Evolutionary conservation across 2,329 filamentous ascomycete genomes (phyloP).

Genomic region (Neonectria ditissima): DNA sequence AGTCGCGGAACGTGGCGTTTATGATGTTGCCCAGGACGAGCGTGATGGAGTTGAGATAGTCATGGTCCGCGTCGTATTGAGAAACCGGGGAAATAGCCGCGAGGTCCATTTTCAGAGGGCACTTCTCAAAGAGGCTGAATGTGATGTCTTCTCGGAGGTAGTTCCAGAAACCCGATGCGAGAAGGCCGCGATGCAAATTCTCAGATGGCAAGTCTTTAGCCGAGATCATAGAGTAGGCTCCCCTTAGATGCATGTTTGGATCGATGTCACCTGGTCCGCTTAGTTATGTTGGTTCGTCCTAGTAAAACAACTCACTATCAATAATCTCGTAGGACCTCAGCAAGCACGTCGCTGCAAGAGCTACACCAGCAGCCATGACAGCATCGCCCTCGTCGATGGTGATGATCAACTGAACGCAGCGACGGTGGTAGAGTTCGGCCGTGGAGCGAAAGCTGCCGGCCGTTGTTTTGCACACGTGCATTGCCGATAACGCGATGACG

Average conservation of each 20-base stretch:
- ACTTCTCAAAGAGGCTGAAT: constrained; percentile 59
- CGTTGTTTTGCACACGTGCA: constrained; percentile 52
- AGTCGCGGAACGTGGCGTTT: constrained; percentile 51
- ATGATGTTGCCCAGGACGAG: constrained; percentile 58
- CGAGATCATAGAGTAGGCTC: constrained; percentile 58
- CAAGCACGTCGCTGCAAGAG: constrained; percentile 60
- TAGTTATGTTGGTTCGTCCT: background rate
- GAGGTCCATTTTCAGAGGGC: constrained; percentile 56
- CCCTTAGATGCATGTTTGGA: constrained; percentile 59
- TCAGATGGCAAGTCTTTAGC: constrained; percentile 40
- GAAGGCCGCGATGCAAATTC: constrained; percentile 44
- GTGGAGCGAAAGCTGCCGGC: constrained; percentile 39
- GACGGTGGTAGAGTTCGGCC: constrained; percentile 55
- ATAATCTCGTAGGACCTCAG: constrained; percentile 63
- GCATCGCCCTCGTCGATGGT: constrained; percentile 47
- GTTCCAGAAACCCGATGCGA: constrained; percentile 62
- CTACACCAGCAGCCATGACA: constrained; percentile 52
- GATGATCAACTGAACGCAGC: constrained; percentile 56
- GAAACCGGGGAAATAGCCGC: constrained; percentile 32
- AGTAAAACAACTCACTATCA: constrained; percentile 47
- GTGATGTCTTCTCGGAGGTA: constrained; percentile 66
- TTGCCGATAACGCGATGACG: constrained; percentile 58
- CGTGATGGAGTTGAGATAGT: constrained; percentile 55
- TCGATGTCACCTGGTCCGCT: constrained; percentile 50
- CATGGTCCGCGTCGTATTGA: constrained; percentile 35